Base-by-base conservation (phyloP, 2,329 filamentous ascomycete genomes). In the Diaporthe nobilis region DNA sequence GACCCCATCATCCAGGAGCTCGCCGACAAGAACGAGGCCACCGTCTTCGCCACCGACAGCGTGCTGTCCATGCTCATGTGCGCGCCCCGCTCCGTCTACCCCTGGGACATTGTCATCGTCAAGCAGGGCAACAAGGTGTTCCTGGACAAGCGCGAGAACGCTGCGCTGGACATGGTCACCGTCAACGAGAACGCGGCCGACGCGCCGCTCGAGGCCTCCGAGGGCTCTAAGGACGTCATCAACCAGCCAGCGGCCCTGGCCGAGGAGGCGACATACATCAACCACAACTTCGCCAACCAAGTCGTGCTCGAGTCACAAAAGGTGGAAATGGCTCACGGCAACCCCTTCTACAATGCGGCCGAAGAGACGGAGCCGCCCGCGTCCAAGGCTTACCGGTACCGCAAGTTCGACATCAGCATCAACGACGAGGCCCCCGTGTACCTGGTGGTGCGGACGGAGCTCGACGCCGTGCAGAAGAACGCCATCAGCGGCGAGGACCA, bases 11-110 rank as follows among this genome's bases (percentile, higher is more conserved):
- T 99, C 83, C 96, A 98, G 88, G 96, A 98, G 84, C 92, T 98
- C 74, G 94, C 97, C 78, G 96, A 98, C 81, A 97, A 96, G 89
- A 92, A 98, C 82, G 96, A 98, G 87, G 97, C 96, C 63, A 97
- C 95, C 80, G 96, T 99, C 82, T 99, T 98, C 83, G 95, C 97
- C 78, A 98, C 97, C 60, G 96, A 98, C 85, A 98, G 94, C 87
- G 96, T 99, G 81, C 92, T 99, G 76, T 98, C 96, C 79, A 98
- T 98, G 95, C 93, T 99, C 81, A 99, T 99, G 97, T 99, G 97
- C 87, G 93, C 97, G 71, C 94, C 97, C 76, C 95, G 97, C 82
- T 98, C 95, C 75, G 95, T 99, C 78, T 98, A 98, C 89, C 96
- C 96, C 58, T 99, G 97, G 97, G 97, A 99, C 86, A 93, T 99